Evolutionary conservation across 371 early-diverging fungal genomes (phyloP), one percentile per base, ranked within the genome.

Genomic region (Syncephalastrum sp.): DNA sequence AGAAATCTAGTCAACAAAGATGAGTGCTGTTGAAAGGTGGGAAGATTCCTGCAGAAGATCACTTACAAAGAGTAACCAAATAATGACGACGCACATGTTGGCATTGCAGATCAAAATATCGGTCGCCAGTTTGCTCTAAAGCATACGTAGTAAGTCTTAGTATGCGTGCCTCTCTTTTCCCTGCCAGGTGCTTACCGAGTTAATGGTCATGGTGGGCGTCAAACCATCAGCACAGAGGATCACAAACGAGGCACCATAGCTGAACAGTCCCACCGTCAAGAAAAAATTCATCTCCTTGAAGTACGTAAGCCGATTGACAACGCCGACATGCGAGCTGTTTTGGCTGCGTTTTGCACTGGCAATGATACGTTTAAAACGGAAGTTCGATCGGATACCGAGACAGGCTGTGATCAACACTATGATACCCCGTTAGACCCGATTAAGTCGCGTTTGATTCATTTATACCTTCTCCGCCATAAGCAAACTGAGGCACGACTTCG

Each of bases 201-300:
- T 57, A 38, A 71, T 67, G 0, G 43, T 45, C 23, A 54, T 66
- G 7, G 56, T 47, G 3, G 21, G 19, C 4, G 71, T 74, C 25
- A 79, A 51, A 24, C 69, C 73, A 55, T 82, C 82, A 33, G 66
- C 68, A 51, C 77, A 74, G 24, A 82, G 55, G 19, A 66, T 67
- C 4, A 68, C 41, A 15, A 79, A 58, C 12, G 69, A 63, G 1
- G 51, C 17, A 4, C 71, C 69, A 24, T 64, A 72, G 10, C 65
- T 29, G 47, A 69, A 63, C 5, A 82, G 58, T 23, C 64, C 27
- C 5, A 54, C 17, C 0, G 76, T 76, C 23, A 79, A 49, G n/a
- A 75, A 63, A 23, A 61, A 44, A 49, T 79, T 82, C 76, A 82
- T 75, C 17, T 79, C 76, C 51, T 68, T 75, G 45, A 82, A 82